Base-by-base conservation (phyloP, 495 filamentous ascomycete species). In the Parathielavia hyrcaniae region DNA sequence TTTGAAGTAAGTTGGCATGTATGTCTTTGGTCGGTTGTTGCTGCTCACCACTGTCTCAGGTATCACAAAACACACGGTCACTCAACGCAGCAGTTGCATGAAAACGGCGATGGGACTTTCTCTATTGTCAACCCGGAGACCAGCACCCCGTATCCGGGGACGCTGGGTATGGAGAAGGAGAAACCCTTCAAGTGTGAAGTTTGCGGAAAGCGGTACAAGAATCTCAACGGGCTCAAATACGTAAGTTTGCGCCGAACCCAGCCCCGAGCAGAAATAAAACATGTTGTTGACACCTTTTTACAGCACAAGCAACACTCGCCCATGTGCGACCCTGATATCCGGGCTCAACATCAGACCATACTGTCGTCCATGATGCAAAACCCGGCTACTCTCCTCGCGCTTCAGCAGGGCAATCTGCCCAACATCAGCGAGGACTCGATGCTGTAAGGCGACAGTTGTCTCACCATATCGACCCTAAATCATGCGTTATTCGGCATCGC, bases 201-300 rank as follows among this genome's bases (percentile, higher is more conserved):
- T 16, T 99, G 93, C 67, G 91, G 93, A 61, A 99, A 99, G 76
- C 86, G 93, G 23, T 99, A 99, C 77, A 99, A 99, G 84, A 99
- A 99, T 68, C 72, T 99, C 50, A 99, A 99, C 68, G 90, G 90
- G 14, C 81, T 95, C 14, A 95, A 95, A 83, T 95, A 95, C 65
- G 79, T 82, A 76, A 67, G 79, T 69, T 22, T 17, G 22, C 45
- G 11, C 43, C 2, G 11, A 23, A 12, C 1, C 2, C 16, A 10
- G 26, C 26, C 26, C 3, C 6, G 26, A 34, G 35, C n/a, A 4
- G 26, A 30, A 16, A 12, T 30, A 6, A 11, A 19, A 13, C 2
- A 40, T 2, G 10, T 20, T 11, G 23, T 53, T 66, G 20, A 66
- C 61, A 41, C 19, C 4, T 34, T 10, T 49, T 10, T 49, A 55